Evolutionary conservation across 805 yeast genomes (phyloP).

Genomic region (Deakozyma indianensis): DNA sequence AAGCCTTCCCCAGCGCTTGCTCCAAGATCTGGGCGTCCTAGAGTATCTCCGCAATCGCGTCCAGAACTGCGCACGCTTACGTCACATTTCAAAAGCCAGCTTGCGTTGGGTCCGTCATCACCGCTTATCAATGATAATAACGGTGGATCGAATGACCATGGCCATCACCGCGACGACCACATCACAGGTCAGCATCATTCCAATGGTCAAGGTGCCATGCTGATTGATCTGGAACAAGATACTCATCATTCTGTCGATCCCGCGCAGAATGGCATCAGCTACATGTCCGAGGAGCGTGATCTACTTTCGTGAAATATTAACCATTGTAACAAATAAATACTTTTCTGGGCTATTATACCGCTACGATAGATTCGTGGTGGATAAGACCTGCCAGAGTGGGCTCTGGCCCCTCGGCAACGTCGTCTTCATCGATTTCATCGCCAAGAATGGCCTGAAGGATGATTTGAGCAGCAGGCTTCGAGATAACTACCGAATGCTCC

Average conservation of each 20-base stretch:
- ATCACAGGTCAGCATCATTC: background rate
- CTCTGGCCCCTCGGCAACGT: conserved; percentile 24
- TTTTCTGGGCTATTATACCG: background rate
- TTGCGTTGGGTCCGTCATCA: background rate
- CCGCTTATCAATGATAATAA: background rate
- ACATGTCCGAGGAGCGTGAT: background rate
- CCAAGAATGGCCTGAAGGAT: conserved; percentile 53
- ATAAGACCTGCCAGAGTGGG: conserved; percentile 12
- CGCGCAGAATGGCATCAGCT: background rate
- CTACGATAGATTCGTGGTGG: background rate
- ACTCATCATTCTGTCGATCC: background rate
- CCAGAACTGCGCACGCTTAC: background rate
- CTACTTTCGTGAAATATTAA: background rate
- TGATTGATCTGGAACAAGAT: background rate
- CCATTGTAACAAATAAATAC: background rate
- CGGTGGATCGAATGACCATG: background rate
- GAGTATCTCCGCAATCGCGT: background rate
- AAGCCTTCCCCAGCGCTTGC: conserved; percentile 12
- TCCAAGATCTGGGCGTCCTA: conserved; percentile 7
- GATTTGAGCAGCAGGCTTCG: conserved; percentile 73
- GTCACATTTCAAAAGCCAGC: background rate
- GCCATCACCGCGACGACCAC: background rate
- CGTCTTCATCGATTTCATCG: conserved; percentile 30
- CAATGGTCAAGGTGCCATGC: background rate
- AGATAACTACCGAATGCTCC: conserved; percentile 68